These are phyloP conservation scores for Crataegus laevigata DNA, from an alignment of 306 rosid genomes.

Conservation along the genomic window DNA sequence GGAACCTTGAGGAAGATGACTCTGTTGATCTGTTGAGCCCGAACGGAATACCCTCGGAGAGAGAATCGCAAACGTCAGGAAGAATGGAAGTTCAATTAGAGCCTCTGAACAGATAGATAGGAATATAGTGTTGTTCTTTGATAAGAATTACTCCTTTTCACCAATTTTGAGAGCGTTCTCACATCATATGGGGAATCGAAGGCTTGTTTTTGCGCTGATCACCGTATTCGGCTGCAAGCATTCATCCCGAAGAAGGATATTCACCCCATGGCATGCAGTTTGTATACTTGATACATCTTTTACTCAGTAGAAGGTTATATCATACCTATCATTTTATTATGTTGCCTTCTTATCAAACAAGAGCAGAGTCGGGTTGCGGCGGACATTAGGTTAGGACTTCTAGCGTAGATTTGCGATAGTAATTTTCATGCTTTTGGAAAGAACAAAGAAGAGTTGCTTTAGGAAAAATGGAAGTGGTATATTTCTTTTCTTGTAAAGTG, in stretches of 20 bases:
- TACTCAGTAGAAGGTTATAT: constrained; percentile 6
- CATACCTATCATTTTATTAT: neutral
- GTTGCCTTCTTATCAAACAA: neutral
- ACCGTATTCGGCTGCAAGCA: neutral
- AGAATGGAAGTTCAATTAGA: constrained; percentile 90
- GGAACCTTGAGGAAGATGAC: constrained; percentile 71
- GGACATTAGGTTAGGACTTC: neutral
- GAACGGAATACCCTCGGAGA: constrained; percentile 29
- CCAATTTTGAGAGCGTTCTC: constrained; percentile 19
- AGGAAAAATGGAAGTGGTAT: neutral
- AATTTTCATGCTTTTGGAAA: constrained; percentile 4
- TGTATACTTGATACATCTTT: constrained; percentile 26
- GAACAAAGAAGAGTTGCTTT: neutral
- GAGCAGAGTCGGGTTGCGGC: neutral
- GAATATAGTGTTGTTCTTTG: neutral
- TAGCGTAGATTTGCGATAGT: neutral
- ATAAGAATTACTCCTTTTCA: constrained; percentile 12
- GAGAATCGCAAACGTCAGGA: constrained; percentile 37
- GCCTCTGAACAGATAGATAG: constrained; percentile 60
- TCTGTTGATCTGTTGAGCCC: constrained; percentile 68
- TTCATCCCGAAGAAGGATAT: constrained; percentile 4
- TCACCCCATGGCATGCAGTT: constrained; percentile 5
- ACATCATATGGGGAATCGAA: constrained; percentile 8
- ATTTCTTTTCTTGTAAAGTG: neutral
- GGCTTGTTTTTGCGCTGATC: constrained; percentile 9